These are phyloP conservation scores for Globisporangium alternatum DNA, from an alignment of 352 stramenopile species.

Conservation along the genomic window DNA sequence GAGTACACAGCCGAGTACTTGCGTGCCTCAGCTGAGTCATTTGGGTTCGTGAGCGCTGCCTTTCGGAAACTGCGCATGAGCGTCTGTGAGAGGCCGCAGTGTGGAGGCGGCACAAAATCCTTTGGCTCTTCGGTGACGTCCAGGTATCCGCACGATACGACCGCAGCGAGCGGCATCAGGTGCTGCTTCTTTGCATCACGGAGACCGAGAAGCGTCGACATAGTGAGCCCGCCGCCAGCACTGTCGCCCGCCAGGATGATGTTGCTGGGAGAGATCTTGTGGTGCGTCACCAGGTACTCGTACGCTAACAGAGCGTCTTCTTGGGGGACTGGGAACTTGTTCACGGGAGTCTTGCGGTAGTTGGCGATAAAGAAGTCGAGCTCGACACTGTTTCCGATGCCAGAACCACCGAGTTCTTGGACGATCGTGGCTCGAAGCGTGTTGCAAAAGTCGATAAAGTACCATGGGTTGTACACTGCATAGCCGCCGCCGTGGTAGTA, in stretches of 20 bases:
- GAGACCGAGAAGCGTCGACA: too few relatives aligned
- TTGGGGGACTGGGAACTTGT: too few relatives aligned
- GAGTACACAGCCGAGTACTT: conserved; percentile 14
- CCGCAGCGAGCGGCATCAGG: conserved; percentile 25
- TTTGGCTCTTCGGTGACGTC: conserved; percentile 26
- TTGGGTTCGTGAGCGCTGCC: not conserved
- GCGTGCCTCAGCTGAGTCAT: not conserved
- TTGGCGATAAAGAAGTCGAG: conserved; percentile 21
- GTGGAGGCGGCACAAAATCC: not conserved
- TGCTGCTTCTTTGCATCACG: conserved; percentile 17
- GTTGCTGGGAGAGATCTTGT: too few relatives aligned
- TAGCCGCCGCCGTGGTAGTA: conserved; percentile 23
- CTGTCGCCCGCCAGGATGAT: too few relatives aligned
- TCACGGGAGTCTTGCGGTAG: too few relatives aligned
- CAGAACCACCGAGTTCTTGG: not conserved
- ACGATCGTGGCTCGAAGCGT: conserved; percentile 10
- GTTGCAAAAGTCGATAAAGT: conserved; percentile 20
- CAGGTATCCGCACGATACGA: conserved; percentile 37
- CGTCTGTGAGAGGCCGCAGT: conserved; percentile 26
- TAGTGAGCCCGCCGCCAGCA: too few relatives aligned
- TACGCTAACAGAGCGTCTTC: too few relatives aligned
- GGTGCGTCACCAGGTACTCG: too few relatives aligned
- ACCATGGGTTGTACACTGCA: conserved; percentile 15
- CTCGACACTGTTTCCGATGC: not conserved
- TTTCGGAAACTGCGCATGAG: conserved; percentile 13